Evolutionary conservation across 139 green algal species (phyloP), one percentile per base, ranked within the genome.

Genomic region (Diplosphaera chodatii): DNA sequence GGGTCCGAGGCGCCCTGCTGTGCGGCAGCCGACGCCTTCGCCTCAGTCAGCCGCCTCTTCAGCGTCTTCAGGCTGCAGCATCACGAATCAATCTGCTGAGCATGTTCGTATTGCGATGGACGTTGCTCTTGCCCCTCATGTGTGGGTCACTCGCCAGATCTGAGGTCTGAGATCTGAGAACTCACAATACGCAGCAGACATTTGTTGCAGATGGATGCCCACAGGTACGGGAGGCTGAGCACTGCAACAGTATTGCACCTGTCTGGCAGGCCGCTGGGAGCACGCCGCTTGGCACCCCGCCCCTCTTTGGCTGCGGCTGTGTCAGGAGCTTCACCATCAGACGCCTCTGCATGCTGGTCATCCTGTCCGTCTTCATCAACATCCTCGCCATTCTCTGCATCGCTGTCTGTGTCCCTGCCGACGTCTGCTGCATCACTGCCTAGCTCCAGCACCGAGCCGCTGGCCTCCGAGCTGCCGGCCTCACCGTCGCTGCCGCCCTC

Each of bases 401-500:
- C 59, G 23, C 59, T 32, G 18, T 3, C 48, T 59, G 63, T 56
- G 1, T 40, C 69, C 22, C 59, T 56, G 40, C 63, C 33, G 20
- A 30, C n/a, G n/a, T n/a, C n/a, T n/a, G n/a, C n/a, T n/a, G n/a
- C n/a, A n/a, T n/a, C n/a, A n/a, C n/a, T n/a, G n/a, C n/a, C n/a
- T n/a, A n/a, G n/a, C n/a, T n/a, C n/a, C n/a, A n/a, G n/a, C n/a
- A n/a, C n/a, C n/a, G n/a, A n/a, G 20, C 31, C 71, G 56, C 40
- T 27, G 30, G 40, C 69, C 10, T 66, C 30, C 32, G 65, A 55
- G 62, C 55, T 66, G 31, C 81, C 80, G 32, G 78, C 75, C 48
- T 79, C 82, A 68, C 75, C n/a, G 70, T 72, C 32, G 55, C 68
- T 70, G 76, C 77, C 66, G 88, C 71, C 74, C 78, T 70, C 68